Base-by-base conservation (phyloP, 257 asterid genomes). In the Avicennia marina region DNA sequence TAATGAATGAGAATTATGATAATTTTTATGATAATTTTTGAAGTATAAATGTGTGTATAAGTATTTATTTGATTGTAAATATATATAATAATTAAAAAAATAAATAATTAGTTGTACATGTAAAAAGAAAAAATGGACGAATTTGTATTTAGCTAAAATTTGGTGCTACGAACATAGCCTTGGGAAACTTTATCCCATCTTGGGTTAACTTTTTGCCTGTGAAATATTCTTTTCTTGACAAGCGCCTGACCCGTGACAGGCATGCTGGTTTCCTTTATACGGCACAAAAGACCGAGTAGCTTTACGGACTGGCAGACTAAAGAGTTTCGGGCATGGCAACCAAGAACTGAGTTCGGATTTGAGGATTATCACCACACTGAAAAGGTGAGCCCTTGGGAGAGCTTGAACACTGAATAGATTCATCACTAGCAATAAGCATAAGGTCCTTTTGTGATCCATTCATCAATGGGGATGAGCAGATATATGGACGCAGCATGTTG, bases 171-270 rank as follows among this genome's bases (percentile, higher is more conserved):
- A n/a, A n/a, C n/a, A n/a, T n/a, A n/a, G n/a, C n/a, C n/a, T n/a
- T n/a, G n/a, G n/a, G n/a, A n/a, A n/a, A n/a, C n/a, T n/a, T n/a
- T n/a, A n/a, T n/a, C n/a, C n/a, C 84, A 67, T 74, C 51, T 59
- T 66, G 33, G 40, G 62, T 43, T 51, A 51, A 56, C 33, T 57
- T 68, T 58, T 26, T n/a, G n/a, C n/a, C n/a, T n/a, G n/a, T n/a
- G n/a, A n/a, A n/a, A 71, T 70, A 76, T 70, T 64, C 54, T 58
- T 77, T 82, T 78, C 84, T 74, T 69, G 75, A 75, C 84, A 79
- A 65, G 69, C 72, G 55, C 71, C 81, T 79, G 87, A 66, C 89
- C 93, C 83, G 79, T 79, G 93, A 85, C 93, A 85, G 84, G 81
- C 89, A 77, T 87, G 85, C 83, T 81, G 50, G 66, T 81, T 73